phyloP scores from a whole-genome alignment of 139 green algal species.

The Diplosphaera chodatii region DNA sequence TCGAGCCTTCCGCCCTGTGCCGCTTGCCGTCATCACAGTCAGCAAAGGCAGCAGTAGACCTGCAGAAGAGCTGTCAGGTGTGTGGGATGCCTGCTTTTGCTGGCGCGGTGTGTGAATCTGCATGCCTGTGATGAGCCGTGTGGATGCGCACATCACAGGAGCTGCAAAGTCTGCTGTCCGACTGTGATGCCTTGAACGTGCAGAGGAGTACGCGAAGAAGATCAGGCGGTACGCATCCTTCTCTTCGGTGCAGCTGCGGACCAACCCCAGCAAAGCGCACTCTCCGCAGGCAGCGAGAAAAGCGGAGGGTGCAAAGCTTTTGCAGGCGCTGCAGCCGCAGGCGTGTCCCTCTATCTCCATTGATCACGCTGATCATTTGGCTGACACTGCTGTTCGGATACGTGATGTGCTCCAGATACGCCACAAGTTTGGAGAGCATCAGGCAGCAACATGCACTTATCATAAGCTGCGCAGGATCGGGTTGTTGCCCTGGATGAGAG shows the following conservation, averaged over 20 bases:
- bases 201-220: conserved; percentile 43
- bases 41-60: conserved; percentile 32
- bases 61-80: conserved; percentile 19
- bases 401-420: too few relatives aligned
- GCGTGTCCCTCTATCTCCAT: neutral
- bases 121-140: too few relatives aligned
- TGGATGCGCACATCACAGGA: too few relatives aligned
- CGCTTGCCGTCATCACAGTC: conserved; percentile 40
- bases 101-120: too few relatives aligned
- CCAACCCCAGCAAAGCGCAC: conserved; percentile 48
- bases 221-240: conserved; percentile 20
- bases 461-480: conserved; percentile 13
- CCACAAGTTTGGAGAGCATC: too few relatives aligned
- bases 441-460: neutral
- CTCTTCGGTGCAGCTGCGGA: conserved; percentile 14
- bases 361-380: too few relatives aligned
- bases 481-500: conserved; percentile 66
- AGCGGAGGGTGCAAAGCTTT: conserved; percentile 28
- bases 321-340: conserved; percentile 26
- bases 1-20: conserved; percentile 36
- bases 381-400: too few relatives aligned
- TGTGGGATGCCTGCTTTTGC: too few relatives aligned
- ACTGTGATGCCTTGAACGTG: too few relatives aligned
- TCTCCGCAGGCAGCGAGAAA: conserved; percentile 20
- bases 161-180: too few relatives aligned